These are phyloP conservation scores for Lachnum nothofagi DNA, from an alignment of 2,329 filamentous ascomycete genomes.

Conservation along the genomic window DNA sequence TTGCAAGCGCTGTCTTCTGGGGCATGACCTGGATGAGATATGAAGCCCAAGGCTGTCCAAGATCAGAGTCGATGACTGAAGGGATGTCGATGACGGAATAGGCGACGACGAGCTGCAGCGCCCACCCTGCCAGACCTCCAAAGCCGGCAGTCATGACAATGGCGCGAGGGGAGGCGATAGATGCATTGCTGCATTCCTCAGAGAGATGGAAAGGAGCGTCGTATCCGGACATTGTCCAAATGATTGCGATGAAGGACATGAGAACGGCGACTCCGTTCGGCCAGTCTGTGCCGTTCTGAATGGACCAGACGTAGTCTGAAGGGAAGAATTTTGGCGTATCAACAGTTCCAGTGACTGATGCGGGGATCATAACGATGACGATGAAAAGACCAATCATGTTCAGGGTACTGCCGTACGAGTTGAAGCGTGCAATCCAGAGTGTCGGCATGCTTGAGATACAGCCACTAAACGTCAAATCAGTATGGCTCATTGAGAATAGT, in stretches of 20 bases:
- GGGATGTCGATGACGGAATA: slow-evolving; percentile 62
- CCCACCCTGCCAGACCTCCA: slow-evolving; percentile 65
- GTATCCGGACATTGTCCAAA: slow-evolving; percentile 66
- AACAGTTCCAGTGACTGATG: slow-evolving; percentile 41
- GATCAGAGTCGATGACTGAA: slow-evolving; percentile 51
- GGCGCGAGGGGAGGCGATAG: slow-evolving; percentile 63
- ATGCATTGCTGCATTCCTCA: slow-evolving; percentile 71
- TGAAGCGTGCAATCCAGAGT: slow-evolving; percentile 64
- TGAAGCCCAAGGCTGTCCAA: slow-evolving; percentile 64
- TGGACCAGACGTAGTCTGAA: slow-evolving; percentile 59
- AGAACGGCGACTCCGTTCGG: slow-evolving; percentile 62
- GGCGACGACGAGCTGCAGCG: slow-evolving; percentile 66
- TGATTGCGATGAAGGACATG: slow-evolving; percentile 67
- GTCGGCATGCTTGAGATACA: slow-evolving; percentile 67
- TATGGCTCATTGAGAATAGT: too few relatives aligned
- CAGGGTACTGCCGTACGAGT: slow-evolving; percentile 64
- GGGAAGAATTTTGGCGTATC: slow-evolving; percentile 53
- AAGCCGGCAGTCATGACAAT: slow-evolving; percentile 65
- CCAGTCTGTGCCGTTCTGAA: slow-evolving; percentile 62
- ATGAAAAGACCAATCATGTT: slow-evolving; percentile 64
- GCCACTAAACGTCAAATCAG: too few relatives aligned
- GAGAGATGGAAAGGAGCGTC: slow-evolving; percentile 68
- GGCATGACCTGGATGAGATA: slow-evolving; percentile 62
- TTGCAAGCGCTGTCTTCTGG: slow-evolving; percentile 51
- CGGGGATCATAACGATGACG: slow-evolving; percentile 64